Conservation (phyloP, 495 filamentous ascomycete genomes). For the Beverwykella pulmonaria region DNA sequence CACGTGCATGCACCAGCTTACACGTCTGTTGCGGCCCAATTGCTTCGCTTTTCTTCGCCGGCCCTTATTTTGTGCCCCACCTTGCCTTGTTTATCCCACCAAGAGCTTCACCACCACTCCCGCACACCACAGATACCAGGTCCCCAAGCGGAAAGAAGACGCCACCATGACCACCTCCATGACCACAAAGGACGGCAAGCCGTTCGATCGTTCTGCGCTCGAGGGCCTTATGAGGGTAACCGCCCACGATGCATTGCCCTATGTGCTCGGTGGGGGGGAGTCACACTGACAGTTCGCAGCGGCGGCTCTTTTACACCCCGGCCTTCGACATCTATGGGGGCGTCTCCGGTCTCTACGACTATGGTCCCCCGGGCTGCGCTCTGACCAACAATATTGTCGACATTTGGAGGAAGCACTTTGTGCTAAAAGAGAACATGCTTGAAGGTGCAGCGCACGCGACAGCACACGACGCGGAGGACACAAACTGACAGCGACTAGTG, state of each 20-base stretch:
- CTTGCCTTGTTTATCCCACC: conserved; percentile 23
- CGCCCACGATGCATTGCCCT: not conserved
- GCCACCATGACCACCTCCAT: conserved; percentile 46
- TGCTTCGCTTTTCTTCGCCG: conserved; percentile 24
- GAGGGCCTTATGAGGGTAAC: conserved; percentile 84
- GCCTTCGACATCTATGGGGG: conserved; percentile 83
- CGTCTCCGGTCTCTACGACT: conserved; percentile 50
- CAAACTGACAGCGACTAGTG: conserved; percentile 28
- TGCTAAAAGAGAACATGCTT: conserved; percentile 53
- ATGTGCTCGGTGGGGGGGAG: conserved; percentile 2
- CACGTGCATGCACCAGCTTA: conserved; percentile 33
- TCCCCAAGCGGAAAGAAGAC: conserved; percentile 28
- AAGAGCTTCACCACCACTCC: conserved; percentile 31
- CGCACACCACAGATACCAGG: conserved; percentile 13
- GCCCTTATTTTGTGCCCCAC: conserved; percentile 29
- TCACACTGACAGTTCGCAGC: conserved; percentile 52
- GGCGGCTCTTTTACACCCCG: conserved; percentile 72
- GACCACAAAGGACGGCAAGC: conserved; percentile 81
- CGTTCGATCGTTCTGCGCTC: conserved; percentile 76
- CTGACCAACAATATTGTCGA: conserved; percentile 77
- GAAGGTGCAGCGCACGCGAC: conserved; percentile 38
- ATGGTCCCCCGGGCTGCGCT: conserved; percentile 51
- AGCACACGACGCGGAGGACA: not conserved
- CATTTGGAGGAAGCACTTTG: conserved; percentile 74
- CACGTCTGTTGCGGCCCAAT: conserved; percentile 30